Conservation (phyloP, 192 early-diverging fungal species). For the Coemansia sp. region DNA sequence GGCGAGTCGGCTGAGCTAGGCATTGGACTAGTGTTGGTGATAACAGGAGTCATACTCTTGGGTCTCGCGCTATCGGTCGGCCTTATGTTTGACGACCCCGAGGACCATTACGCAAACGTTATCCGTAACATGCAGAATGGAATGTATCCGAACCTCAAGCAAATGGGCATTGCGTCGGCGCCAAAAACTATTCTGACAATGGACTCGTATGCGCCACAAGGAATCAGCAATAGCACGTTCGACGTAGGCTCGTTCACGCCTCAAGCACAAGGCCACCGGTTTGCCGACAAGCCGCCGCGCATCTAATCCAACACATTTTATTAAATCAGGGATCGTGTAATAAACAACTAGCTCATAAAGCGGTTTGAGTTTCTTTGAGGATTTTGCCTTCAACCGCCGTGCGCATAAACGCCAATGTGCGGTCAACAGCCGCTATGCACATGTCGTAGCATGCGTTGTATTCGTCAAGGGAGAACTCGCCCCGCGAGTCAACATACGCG, state of each 20-base stretch:
- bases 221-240: constrained; percentile 25
- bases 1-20: constrained; percentile 19
- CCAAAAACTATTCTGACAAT: constrained; percentile 14
- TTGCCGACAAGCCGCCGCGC: constrained; percentile 19
- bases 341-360: constrained; percentile 1
- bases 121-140: constrained; percentile 40
- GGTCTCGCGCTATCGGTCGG: constrained; percentile 11
- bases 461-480: constrained; percentile 65
- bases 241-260: constrained; percentile 4
- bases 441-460: constrained; percentile 42
- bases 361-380: constrained; percentile 27
- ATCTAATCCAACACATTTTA: not conserved
- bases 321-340: not conserved
- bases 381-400: constrained; percentile 58
- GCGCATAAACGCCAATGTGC: constrained; percentile 62
- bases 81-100: constrained; percentile 34
- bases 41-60: constrained; percentile 15
- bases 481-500: constrained; percentile 69
- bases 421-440: constrained; percentile 42
- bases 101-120: constrained; percentile 31
- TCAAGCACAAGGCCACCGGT: constrained; percentile 4
- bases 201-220: constrained; percentile 19
- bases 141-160: constrained; percentile 8
- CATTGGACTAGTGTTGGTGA: constrained; percentile 21
- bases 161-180: constrained; percentile 10